Evolutionary conservation across 768 basidiomycete species (phyloP).

Genomic region (Clitopilus passeckerianus): DNA sequence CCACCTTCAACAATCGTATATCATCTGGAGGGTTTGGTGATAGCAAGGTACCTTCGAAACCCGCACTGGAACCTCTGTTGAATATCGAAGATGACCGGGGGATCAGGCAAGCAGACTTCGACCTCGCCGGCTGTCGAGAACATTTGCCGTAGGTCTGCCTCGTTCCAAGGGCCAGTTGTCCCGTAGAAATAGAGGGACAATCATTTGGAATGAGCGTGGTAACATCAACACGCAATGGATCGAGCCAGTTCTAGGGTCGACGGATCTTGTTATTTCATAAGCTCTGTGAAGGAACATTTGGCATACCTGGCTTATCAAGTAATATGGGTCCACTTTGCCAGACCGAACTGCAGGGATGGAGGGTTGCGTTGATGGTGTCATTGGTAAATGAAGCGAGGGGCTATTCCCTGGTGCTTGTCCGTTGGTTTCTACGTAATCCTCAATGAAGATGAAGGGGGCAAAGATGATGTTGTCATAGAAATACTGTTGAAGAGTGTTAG

Average conservation of each 20-base stretch:
- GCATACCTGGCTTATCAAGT: slow-evolving; percentile 77
- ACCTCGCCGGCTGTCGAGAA: slow-evolving; percentile 60
- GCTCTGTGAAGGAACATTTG: not conserved
- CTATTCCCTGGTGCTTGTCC: slow-evolving; percentile 41
- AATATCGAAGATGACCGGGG: slow-evolving; percentile 29
- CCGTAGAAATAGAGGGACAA: slow-evolving; percentile 71
- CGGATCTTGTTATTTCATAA: slow-evolving; percentile 1
- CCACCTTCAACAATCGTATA: slow-evolving; percentile 55
- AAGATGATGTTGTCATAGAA: slow-evolving; percentile 97
- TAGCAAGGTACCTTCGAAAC: slow-evolving; percentile 18
- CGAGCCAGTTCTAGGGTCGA: slow-evolving; percentile 51
- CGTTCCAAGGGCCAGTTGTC: slow-evolving; percentile 60
- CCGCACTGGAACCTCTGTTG: slow-evolving; percentile 29
- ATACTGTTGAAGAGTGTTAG: slow-evolving; percentile 43
- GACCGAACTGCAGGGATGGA: slow-evolving; percentile 23
- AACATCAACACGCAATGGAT: slow-evolving; percentile 65
- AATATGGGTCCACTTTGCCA: slow-evolving; percentile 84
- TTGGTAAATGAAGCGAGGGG: slow-evolving; percentile 24
- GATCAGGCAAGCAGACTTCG: slow-evolving; percentile 44
- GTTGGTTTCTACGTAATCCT: slow-evolving; percentile 76
- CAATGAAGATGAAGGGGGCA: slow-evolving; percentile 94
- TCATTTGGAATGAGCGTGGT: slow-evolving; percentile 49
- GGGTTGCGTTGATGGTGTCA: slow-evolving; percentile 12
- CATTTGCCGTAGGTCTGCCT: slow-evolving; percentile 55
- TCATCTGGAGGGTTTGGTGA: slow-evolving; percentile 23